Conservation (phyloP, 148 eudicot species). For the Vaccinium darrowii region DNA sequence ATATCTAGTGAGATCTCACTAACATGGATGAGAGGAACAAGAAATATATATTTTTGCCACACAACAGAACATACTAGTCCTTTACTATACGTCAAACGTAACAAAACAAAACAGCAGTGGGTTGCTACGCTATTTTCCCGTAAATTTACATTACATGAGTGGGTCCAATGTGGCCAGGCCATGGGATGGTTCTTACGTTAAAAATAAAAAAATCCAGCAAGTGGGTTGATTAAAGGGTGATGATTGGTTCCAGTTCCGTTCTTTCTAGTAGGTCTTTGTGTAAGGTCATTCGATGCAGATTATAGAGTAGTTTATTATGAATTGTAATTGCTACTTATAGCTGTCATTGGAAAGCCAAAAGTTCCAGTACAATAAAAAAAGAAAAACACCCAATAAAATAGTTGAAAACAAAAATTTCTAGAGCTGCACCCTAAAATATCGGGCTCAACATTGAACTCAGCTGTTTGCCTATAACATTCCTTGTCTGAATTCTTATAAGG, state of each 20-base stretch:
- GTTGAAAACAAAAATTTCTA: not conserved
- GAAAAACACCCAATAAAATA: not conserved
- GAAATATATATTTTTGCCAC: no score
- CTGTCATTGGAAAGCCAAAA: not conserved
- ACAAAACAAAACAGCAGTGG: no score
- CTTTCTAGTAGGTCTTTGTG: not conserved
- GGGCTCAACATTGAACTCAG: not conserved
- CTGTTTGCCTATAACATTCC: not conserved
- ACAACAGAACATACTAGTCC: no score
- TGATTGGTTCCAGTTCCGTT: not conserved
- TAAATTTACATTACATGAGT: no score
- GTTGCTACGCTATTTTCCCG: no score
- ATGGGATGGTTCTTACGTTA: no score
- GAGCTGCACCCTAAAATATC: slow-evolving; percentile 1
- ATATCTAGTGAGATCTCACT: no score
- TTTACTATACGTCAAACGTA: no score
- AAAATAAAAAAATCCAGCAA: not conserved
- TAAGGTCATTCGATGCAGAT: not conserved
- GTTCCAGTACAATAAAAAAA: not conserved
- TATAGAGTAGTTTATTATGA: not conserved
- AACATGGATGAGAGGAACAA: no score
- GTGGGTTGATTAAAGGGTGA: not conserved
- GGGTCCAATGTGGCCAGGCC: no score
- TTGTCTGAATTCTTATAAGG: not conserved
- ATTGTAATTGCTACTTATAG: not conserved